Conservation (phyloP, 495 filamentous ascomycete genomes). For the Xylaria castorea region DNA sequence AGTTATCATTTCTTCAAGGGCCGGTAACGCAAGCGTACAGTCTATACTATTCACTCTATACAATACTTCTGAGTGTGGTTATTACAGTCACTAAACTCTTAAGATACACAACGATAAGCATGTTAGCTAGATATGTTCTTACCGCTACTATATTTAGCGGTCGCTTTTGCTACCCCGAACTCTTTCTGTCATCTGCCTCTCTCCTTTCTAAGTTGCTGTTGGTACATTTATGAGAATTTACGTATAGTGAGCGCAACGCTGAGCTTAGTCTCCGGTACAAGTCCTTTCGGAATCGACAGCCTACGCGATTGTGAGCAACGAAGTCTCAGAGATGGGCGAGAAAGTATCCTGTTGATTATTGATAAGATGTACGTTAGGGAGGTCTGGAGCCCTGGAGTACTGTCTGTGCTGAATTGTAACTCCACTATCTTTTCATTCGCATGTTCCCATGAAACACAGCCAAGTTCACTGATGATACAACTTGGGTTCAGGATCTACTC, state of each 20-base stretch:
- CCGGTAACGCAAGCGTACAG: too few species aligned
- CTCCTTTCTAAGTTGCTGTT: not conserved
- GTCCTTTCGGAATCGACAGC: not conserved
- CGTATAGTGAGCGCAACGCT: not conserved
- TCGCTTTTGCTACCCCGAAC: not conserved
- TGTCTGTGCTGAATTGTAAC: not conserved
- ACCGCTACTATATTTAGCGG: too few species aligned
- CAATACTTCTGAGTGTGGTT: too few species aligned
- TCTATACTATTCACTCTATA: too few species aligned
- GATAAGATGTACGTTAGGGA: not conserved
- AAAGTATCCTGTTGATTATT: not conserved
- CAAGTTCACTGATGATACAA: constrained; percentile 15
- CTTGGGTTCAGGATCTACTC: not conserved
- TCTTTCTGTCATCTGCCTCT: not conserved
- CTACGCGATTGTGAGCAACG: not conserved
- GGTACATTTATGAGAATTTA: not conserved
- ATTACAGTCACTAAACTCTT: too few species aligned
- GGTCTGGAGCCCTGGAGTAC: not conserved
- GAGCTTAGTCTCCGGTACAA: too few species aligned
- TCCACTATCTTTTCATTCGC: not conserved
- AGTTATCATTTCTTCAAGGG: too few species aligned
- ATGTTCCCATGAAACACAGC: constrained; percentile 5
- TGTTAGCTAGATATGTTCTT: too few species aligned
- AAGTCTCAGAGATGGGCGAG: not conserved
- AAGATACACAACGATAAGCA: too few species aligned